Conservation (phyloP, 371 early-diverging fungal genomes). For the Smittium mucronatum region DNA sequence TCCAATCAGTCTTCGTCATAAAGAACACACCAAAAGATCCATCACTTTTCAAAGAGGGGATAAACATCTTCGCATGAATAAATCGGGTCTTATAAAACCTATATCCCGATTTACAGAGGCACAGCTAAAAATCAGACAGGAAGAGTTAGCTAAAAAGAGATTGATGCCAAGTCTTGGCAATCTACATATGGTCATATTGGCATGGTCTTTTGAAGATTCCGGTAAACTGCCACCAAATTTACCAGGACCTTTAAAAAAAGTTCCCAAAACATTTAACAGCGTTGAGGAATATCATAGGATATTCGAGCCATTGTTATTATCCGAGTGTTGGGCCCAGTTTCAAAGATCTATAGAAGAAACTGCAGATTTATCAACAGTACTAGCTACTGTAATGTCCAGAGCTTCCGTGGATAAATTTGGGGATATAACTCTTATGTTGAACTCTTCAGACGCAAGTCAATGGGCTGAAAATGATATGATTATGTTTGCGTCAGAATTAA, state of each 20-base stretch:
- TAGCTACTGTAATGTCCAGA: conserved; percentile 36
- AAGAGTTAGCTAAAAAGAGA: conserved; percentile 23
- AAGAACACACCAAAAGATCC: conserved; percentile 16
- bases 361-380: conserved; percentile 33
- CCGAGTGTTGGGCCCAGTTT: conserved; percentile 79
- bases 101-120: background rate
- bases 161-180: conserved; percentile 19
- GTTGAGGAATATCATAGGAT: conserved; percentile 44
- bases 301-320: conserved; percentile 69
- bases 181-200: conserved; percentile 21
- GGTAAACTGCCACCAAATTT: conserved; percentile 20
- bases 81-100: conserved; percentile 1
- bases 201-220: conserved; percentile 21
- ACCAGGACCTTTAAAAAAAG: conserved; percentile 8
- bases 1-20: conserved; percentile 12
- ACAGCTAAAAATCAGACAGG: conserved; percentile 5
- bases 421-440: conserved; percentile 44
- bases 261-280: conserved; percentile 46
- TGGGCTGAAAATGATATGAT: conserved; percentile 38
- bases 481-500: conserved; percentile 13
- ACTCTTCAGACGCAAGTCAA: conserved; percentile 22
- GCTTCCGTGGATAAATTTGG: conserved; percentile 60
- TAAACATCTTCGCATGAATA: background rate
- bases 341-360: conserved; percentile 52
- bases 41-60: background rate